These are phyloP conservation scores for Leishmania arabica DNA, from an alignment of 208 protist genomes.

Conservation along the genomic window DNA sequence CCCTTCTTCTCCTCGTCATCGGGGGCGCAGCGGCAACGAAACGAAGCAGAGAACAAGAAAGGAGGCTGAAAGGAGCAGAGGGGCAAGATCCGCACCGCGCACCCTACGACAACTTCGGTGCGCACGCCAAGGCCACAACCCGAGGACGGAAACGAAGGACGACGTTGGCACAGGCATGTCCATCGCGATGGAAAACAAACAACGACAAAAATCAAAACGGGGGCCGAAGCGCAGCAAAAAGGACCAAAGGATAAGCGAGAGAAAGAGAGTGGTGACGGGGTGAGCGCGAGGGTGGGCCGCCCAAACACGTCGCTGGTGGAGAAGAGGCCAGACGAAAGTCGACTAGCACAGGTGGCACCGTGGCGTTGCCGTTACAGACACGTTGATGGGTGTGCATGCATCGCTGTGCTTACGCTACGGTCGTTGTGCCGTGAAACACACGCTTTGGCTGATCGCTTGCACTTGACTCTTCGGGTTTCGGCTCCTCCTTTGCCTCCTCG, in stretches of 20 bases:
- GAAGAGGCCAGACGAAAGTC: slow-evolving; percentile 1
- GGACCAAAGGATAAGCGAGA: not conserved
- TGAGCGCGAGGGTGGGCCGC: not conserved
- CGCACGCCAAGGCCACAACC: not conserved
- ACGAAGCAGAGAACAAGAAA: not conserved
- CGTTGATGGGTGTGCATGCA: not conserved
- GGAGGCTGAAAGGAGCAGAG: not conserved
- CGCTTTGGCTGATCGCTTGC: not conserved
- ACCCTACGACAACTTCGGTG: not conserved
- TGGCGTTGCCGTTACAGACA: not conserved
- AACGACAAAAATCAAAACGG: not conserved
- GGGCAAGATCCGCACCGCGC: not conserved
- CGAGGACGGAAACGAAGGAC: not conserved
- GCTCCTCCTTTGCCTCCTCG: not conserved
- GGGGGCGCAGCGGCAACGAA: not conserved
- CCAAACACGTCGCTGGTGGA: not conserved
- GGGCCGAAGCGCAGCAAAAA: not conserved
- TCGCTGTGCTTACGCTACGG: not conserved
- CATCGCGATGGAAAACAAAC: not conserved
- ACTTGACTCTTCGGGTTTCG: not conserved
- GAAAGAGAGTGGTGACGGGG: not conserved
- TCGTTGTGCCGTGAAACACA: not conserved
- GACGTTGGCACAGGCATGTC: not conserved
- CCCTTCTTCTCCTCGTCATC: not conserved
- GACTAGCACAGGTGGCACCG: not conserved